These are phyloP conservation scores for Babesia gibsoni DNA, from an alignment of 169 alveolate genomes.

Conservation along the genomic window DNA sequence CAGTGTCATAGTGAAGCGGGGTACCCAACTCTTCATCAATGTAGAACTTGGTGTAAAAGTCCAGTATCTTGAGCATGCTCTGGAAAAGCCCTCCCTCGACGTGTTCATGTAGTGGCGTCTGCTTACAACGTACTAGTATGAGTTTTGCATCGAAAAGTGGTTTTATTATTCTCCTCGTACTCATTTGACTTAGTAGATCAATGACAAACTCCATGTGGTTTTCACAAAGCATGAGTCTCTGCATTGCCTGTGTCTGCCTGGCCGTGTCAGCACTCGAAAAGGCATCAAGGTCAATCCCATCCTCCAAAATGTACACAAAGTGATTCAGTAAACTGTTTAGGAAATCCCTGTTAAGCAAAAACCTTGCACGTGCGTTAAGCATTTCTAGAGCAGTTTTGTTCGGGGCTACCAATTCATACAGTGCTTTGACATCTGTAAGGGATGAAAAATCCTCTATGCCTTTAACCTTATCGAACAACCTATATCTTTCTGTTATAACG, in stretches of 20 bases:
- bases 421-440: background rate
- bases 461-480: constrained; percentile 2
- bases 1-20: constrained; percentile 44
- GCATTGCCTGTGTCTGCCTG: constrained; percentile 19
- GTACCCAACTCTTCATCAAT: constrained; percentile 64
- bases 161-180: constrained; percentile 48
- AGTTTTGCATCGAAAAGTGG: constrained; percentile 55
- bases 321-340: constrained; percentile 52
- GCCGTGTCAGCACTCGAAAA: constrained; percentile 22
- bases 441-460: background rate
- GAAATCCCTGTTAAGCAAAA: constrained; percentile 53
- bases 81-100: constrained; percentile 46
- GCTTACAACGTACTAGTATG: constrained; percentile 51
- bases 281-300: constrained; percentile 17
- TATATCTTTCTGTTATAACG: constrained; percentile 13
- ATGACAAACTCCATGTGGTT: constrained; percentile 51
- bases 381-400: background rate
- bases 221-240: constrained; percentile 58
- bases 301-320: constrained; percentile 61
- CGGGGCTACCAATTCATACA: constrained; percentile 17
- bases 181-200: constrained; percentile 58
- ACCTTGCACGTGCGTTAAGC: constrained; percentile 24
- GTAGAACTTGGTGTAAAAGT: constrained; percentile 50
- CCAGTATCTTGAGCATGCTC: constrained; percentile 44
- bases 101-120: constrained; percentile 44